These are phyloP conservation scores for Dissophora globulifera DNA, from an alignment of 192 early-diverging fungal species.

Conservation along the genomic window DNA sequence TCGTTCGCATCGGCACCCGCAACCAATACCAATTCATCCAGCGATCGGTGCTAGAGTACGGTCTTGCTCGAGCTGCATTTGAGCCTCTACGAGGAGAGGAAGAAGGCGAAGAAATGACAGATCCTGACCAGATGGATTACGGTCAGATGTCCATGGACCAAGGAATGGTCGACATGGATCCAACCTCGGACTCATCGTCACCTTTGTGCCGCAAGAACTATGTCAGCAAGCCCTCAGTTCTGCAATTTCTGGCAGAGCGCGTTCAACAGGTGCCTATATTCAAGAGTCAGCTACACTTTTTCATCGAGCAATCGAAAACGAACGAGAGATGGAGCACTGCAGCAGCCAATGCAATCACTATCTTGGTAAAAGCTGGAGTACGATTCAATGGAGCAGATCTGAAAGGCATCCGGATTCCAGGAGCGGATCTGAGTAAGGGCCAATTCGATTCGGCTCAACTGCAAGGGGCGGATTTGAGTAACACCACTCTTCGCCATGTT, in stretches of 20 bases:
- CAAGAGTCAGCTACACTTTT: background rate
- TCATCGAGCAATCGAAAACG: constrained; percentile 4
- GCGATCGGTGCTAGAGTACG: constrained; percentile 7
- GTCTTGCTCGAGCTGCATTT: constrained; percentile 3
- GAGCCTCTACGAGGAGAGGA: no score
- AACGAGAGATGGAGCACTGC: background rate
- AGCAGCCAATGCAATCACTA: constrained; percentile 23
- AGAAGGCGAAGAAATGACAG: no score
- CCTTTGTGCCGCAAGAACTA: constrained; percentile 7
- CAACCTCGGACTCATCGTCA: no score
- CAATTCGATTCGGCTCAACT: constrained; percentile 17
- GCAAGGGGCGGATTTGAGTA: constrained; percentile 6
- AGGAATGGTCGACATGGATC: no score
- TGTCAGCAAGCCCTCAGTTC: constrained; percentile 2
- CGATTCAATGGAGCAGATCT: constrained; percentile 6
- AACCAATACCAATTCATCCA: constrained; percentile 10
- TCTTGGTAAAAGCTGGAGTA: constrained; percentile 9
- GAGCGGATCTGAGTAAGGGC: constrained; percentile 12
- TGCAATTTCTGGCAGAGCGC: constrained; percentile 11
- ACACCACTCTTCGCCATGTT: no score
- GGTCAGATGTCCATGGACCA: no score
- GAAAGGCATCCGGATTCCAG: constrained; percentile 8
- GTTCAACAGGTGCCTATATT: constrained; percentile 4
- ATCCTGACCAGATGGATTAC: no score
- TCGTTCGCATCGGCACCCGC: constrained; percentile 5